A percentile compares a stretch with the other conserved stretches of the same genome.
phyloP scores from a whole-genome alignment of 1,284 basidiomycete genomes.

The Ustilago bromivora region DNA sequence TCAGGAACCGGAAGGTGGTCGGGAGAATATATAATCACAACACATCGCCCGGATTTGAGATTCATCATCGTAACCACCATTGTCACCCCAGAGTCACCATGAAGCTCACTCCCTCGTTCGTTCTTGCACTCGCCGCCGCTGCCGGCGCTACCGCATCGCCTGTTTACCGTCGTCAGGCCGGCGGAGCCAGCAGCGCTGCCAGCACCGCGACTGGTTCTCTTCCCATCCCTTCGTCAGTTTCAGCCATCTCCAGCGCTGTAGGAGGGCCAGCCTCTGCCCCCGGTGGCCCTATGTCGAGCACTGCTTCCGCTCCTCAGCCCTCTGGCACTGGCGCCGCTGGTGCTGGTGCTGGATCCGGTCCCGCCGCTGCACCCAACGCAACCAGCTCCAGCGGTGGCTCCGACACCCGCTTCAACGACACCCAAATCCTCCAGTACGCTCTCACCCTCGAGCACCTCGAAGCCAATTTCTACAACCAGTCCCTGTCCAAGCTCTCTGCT shows the following conservation, averaged over 20 bases:
- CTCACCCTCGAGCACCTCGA: slow-evolving; percentile 63
- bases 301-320: neutral
- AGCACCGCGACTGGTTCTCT: neutral
- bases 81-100: slow-evolving; percentile 11
- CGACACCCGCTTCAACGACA: slow-evolving; percentile 41
- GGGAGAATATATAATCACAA: slow-evolving; percentile 23
- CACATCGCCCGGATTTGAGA: too few species aligned
- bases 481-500: slow-evolving; percentile 36
- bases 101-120: slow-evolving; percentile 41
- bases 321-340: slow-evolving; percentile 3
- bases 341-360: slow-evolving; percentile 1
- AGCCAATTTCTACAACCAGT: slow-evolving; percentile 54
- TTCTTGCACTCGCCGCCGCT: slow-evolving; percentile 35
- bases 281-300: neutral
- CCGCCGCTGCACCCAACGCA: neutral
- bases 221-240: slow-evolving; percentile 14
- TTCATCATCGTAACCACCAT: neutral
- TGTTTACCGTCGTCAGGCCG: slow-evolving; percentile 21
- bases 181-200: neutral
- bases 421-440: slow-evolving; percentile 56
- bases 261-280: neutral
- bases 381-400: slow-evolving; percentile 3
- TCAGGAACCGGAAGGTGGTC: neutral
- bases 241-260: neutral
- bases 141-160: slow-evolving; percentile 35